Evolutionary conservation across 1,284 basidiomycete species (phyloP), one percentile per base, ranked within the genome.

Genomic region (Ustilago xerochloae): DNA sequence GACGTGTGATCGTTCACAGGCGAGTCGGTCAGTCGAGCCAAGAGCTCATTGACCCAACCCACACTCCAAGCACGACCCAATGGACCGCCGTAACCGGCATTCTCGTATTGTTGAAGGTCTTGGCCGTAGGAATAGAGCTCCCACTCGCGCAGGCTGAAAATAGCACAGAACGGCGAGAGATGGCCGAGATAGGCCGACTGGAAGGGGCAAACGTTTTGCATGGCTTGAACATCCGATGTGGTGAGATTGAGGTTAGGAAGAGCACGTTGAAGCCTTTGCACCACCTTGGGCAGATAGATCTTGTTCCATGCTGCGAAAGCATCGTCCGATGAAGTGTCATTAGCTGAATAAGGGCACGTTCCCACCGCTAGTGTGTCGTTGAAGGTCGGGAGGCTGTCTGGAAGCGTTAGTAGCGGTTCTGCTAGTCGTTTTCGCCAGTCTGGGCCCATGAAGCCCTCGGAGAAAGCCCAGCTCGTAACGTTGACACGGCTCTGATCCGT

Each of bases 41-140:
- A 51, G 16, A 65, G 50, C 56, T 65, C 63, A 45, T 59, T 65
- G 30, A 65, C 63, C 63, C 63, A 65, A 3, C 63, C 63, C 9
- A 59, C 56, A 20, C 55, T 38, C 63, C 56, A 59, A 0, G 63
- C 63, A 30, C 51, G n/a, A 6, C 63, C 63, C 22, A 58, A 36
- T 7, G 63, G 56, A 8, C 63, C 56, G 6, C 55, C 56, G 43
- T 59, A 59, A 3, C 63, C 63, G 1, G 55, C 48, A 22, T 65
- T 59, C 15, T 24, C 55, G 32, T 49, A 65, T 38, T 59, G 56
- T 39, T 65, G 63, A n/a, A 65, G 24, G 24, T 65, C 63, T 22
- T 59, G 63, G 22, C 50, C 63, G 32, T 65, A 65, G 43, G 55
- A 58, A 47, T 59, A 65, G 16, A 53, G 50, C 36, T 59, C 38